A percentile compares a stretch with the other conserved stretches of the same genome.
Conservation (phyloP, 768 basidiomycete species). For the Chalciporus chontae region DNA sequence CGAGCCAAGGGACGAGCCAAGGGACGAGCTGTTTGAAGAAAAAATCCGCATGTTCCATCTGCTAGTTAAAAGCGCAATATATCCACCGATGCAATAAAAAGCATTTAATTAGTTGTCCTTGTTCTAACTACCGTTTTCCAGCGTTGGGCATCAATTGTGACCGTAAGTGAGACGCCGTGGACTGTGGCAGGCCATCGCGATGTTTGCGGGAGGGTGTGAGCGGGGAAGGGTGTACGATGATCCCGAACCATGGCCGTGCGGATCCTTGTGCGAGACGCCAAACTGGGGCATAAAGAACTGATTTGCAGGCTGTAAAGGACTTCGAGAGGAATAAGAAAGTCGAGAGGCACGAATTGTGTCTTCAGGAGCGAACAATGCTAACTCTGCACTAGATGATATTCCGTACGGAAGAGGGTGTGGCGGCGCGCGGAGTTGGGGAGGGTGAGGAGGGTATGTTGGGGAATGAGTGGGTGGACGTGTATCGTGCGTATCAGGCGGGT, state of each 20-base stretch:
- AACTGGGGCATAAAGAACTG: conserved; percentile 17
- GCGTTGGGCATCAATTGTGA: conserved; percentile 4
- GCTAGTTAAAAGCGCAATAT: conserved; percentile 14
- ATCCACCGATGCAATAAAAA: conserved; percentile 15
- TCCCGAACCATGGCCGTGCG: conserved; percentile 2
- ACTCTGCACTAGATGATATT: conserved; percentile 37
- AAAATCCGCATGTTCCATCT: conserved; percentile 9
- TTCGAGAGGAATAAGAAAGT: conserved; percentile 12
- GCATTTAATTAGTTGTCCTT: conserved; percentile 10
- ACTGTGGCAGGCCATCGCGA: conserved; percentile 12
- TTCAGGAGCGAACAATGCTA: conserved; percentile 32
- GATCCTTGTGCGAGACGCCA: conserved; percentile 9
- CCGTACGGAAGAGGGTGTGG: conserved; percentile 20
- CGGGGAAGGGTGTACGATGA: conserved; percentile 4
- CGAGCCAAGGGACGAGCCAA: background rate
- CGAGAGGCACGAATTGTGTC: conserved; percentile 41
- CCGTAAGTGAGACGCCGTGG: conserved; percentile 12
- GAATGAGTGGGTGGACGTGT: conserved; percentile 9
- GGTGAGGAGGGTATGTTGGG: background rate
- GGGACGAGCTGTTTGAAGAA: background rate
- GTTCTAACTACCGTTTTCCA: background rate
- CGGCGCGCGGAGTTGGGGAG: background rate
- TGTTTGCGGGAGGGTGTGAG: conserved; percentile 7
- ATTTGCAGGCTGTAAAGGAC: conserved; percentile 26
- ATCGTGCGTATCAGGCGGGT: conserved; percentile 8